phyloP scores from a whole-genome alignment of 768 basidiomycete genomes.

The Phanerochaete sordida region DNA sequence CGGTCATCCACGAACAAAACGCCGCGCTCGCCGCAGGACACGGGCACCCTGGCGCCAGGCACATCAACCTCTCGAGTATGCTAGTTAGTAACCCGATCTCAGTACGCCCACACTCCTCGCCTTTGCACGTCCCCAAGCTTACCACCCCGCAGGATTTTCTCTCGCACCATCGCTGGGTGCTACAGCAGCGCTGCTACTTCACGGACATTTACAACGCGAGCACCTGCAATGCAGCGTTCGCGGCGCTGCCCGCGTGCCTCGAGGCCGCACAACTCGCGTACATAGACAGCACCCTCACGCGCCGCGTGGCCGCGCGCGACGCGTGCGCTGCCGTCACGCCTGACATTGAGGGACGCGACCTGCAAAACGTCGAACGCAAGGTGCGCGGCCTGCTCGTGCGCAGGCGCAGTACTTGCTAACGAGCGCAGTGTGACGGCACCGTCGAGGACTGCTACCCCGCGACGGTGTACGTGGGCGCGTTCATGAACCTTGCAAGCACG shows the following conservation, averaged over 20 bases:
- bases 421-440: neutral
- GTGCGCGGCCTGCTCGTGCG: neutral
- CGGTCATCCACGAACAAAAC: slow-evolving; percentile 33
- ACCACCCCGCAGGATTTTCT: slow-evolving; percentile 19
- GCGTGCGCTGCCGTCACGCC: neutral
- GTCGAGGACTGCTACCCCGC: neutral
- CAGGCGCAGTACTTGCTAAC: neutral
- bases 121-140: neutral
- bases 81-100: slow-evolving; percentile 26
- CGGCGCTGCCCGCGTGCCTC: neutral
- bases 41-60: slow-evolving; percentile 18
- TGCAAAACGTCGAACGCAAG: neutral
- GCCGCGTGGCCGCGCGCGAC: neutral
- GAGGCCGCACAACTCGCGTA: slow-evolving; percentile 7
- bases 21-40: slow-evolving; percentile 15
- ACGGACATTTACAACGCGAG: slow-evolving; percentile 1
- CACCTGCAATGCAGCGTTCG: neutral
- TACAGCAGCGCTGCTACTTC: slow-evolving; percentile 24
- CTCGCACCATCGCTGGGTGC: slow-evolving; percentile 27
- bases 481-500: neutral
- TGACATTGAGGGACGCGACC: neutral
- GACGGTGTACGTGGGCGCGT: neutral
- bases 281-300: neutral
- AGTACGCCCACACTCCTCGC: neutral
- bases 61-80: slow-evolving; percentile 30